These are phyloP conservation scores for Aaosphaeria pasadenensis DNA, from an alignment of 2,329 filamentous ascomycete genomes.

Conservation along the genomic window DNA sequence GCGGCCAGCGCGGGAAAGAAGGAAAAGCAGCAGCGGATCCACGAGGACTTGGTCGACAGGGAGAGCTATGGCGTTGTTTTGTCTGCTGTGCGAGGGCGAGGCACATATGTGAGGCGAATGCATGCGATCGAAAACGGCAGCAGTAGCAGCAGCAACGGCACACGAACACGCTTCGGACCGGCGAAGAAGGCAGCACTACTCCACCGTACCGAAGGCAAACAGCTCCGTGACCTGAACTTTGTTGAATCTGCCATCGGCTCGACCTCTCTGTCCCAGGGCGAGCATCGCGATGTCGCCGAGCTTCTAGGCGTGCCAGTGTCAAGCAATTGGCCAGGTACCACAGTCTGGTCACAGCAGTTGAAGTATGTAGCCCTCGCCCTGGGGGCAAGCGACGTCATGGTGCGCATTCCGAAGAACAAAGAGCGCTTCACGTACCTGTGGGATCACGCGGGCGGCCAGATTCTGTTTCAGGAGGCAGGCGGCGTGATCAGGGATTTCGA, in stretches of 20 bases:
- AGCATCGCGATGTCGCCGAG: constrained; percentile 37
- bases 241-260: constrained; percentile 45
- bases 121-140: constrained; percentile 10
- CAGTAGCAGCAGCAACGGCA: too few species aligned
- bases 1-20: not conserved
- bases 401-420: constrained; percentile 46
- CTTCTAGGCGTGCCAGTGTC: constrained; percentile 30
- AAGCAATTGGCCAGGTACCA: constrained; percentile 45
- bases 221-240: constrained; percentile 39
- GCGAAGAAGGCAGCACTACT: constrained; percentile 26
- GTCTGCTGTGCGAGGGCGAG: constrained; percentile 48
- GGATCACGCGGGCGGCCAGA: constrained; percentile 55
- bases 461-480: constrained; percentile 51
- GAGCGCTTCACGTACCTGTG: constrained; percentile 50
- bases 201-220: constrained; percentile 13
- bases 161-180: constrained; percentile 24
- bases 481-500: constrained; percentile 51
- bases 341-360: constrained; percentile 54
- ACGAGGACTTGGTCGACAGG: constrained; percentile 42
- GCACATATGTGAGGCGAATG: constrained; percentile 42
- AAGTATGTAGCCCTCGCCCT: constrained; percentile 53
- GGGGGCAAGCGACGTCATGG: constrained; percentile 48
- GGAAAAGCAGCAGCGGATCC: constrained; percentile 10
- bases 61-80: constrained; percentile 43
- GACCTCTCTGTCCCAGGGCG: constrained; percentile 34